Base-by-base conservation (phyloP, 1,284 basidiomycete genomes). In the Cronartium quercuum region DNA sequence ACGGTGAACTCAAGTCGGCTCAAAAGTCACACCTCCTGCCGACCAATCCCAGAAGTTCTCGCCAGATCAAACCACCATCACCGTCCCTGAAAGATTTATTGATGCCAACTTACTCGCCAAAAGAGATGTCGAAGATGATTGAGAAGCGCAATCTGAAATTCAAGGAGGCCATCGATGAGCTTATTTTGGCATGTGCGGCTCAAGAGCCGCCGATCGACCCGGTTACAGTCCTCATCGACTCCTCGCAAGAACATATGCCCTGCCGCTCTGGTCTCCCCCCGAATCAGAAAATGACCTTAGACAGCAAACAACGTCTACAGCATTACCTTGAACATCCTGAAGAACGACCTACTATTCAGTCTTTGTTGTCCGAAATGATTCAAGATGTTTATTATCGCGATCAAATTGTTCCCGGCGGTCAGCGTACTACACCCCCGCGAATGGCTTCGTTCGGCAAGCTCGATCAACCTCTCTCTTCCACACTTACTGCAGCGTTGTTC, bases 71-170 rank as follows among this genome's bases (percentile, higher is more conserved):
- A 7, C 51, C 40, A 57, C 18, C 18, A n/a, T 9, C 1, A 15
- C n/a, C 55, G 18, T 21, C 69, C 13, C 34, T 18, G 29, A n/a
- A 41, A 12, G 42, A 58, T n/a, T 34, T 61, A 9, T 44, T 60
- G 18, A 34, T 37, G 37, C 34, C 61, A 15, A 44, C 76, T 57
- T 2, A 75, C 69, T 70, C 47, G 21, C 67, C 77, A 66, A 76
- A 79, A 70, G 69, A 86, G 24, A 85, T 88, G 29, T 89, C 89
- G 78, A 89, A 88, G 76, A 83, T 93, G 7, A 85, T 93, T 60
- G 88, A 91, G 78, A 86, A 86, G 76, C 84, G 91, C 60, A 91
- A 92, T 77, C 82, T 85, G 51, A 84, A 85, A 62, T 93, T 91
- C 80, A 81, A 82, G 9, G 80, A 85, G 63, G 90, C 91, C n/a